Percentiles rank a stretch among this genome's conserved stretches.
Evolutionary conservation across 352 stramenopile genomes (phyloP).

Genomic region (Phytophthora crassamura): DNA sequence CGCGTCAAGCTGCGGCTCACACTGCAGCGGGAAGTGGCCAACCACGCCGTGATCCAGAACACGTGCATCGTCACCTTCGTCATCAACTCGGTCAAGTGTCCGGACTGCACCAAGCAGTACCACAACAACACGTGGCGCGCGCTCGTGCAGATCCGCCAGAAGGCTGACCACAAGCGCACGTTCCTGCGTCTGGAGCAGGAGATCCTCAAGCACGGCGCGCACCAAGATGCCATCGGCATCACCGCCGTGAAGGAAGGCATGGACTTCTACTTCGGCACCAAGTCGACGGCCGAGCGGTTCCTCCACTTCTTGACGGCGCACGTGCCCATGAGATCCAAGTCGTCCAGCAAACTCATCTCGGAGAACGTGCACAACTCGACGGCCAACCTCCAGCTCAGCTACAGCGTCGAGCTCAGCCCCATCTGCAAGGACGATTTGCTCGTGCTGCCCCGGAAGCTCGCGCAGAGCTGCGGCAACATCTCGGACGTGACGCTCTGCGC

Average conservation of each 20-base stretch:
- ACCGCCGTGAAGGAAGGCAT: conserved; percentile 72
- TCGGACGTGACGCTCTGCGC: conserved; percentile 63
- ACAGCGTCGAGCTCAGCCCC: conserved; percentile 71
- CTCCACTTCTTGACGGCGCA: conserved; percentile 64
- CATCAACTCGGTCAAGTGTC: conserved; percentile 69
- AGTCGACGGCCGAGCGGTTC: conserved; percentile 63
- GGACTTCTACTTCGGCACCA: conserved; percentile 82
- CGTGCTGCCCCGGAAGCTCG: conserved; percentile 61
- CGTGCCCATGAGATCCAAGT: conserved; percentile 76
- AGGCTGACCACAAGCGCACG: conserved; percentile 77
- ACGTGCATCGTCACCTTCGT: conserved; percentile 70
- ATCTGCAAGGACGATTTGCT: conserved; percentile 85
- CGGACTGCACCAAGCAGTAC: conserved; percentile 77
- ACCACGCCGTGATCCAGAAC: conserved; percentile 75
- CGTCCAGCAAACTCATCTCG: conserved; percentile 77
- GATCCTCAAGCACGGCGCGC: conserved; percentile 80
- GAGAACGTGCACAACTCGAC: conserved; percentile 72
- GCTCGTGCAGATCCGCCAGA: conserved; percentile 81
- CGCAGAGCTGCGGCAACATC: conserved; percentile 72
- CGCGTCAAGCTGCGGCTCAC: conserved; percentile 78
- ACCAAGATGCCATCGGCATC: conserved; percentile 69
- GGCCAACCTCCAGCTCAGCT: conserved; percentile 73
- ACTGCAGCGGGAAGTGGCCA: conserved; percentile 75
- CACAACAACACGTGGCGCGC: conserved; percentile 73
- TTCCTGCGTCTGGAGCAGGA: conserved; percentile 76